Base-by-base conservation (phyloP, 2,329 filamentous ascomycete genomes). In the Graphilbum fragrans region DNA sequence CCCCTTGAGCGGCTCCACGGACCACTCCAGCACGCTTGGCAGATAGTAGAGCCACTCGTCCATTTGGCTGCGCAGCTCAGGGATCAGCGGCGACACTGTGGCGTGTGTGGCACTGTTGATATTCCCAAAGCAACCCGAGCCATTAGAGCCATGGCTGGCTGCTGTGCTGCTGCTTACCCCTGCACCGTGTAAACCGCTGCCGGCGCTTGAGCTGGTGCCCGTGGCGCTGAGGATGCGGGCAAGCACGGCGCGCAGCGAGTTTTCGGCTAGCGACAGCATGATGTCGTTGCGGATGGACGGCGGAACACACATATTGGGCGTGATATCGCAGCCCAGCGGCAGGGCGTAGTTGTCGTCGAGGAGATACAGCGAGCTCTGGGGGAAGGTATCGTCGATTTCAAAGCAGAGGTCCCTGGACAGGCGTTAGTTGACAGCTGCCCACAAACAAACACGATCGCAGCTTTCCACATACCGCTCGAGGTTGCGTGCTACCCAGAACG, bases 401-500 rank as follows among this genome's bases (percentile, higher is more conserved):
- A 10, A 20, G 19, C 21, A 2, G 29, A 39, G 38, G 19, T 39
- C 38, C 3, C 37, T 39, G 17, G 25, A 19, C 3, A 2, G 3
- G 21, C 4, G 25, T 33, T 3, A 10, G 18, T 18, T 6, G 7
- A n/a, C 4, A 12, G 17, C n/a, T 16, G 27, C 9, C 27, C n/a
- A n/a, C n/a, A n/a, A n/a, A n/a, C n/a, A n/a, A n/a, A n/a, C n/a
- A n/a, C n/a, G n/a, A n/a, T n/a, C n/a, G n/a, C n/a, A n/a, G n/a
- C n/a, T n/a, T n/a, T n/a, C n/a, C n/a, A n/a, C n/a, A n/a, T 39
- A 39, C 37, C 38, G 14, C 21, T 39, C 38, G 4, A 39, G 31
- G 20, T 39, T 39, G 20, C 21, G 22, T 5, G 17, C 38, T 14
- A 34, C 32, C 38, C 38, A 39, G 10, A 39, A 39, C 3, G 29